Base-by-base conservation (phyloP, 371 early-diverging fungal species). In the Lichtheimia corymbifera region DNA sequence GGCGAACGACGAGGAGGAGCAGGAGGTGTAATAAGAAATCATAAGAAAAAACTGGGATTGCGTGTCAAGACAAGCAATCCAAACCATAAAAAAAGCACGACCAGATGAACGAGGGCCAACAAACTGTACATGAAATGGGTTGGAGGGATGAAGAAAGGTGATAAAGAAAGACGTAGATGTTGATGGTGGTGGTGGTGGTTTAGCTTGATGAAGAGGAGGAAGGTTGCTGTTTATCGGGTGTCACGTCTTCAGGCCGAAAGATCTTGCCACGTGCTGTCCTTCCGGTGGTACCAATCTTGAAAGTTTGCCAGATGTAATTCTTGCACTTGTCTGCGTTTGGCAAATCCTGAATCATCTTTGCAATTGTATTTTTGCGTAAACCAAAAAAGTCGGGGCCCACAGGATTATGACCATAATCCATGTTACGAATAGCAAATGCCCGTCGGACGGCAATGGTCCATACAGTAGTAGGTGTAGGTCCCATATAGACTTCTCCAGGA, bases 321-420 rank as follows among this genome's bases (percentile, higher is more conserved):
- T 84, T 77, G 68, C 95, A 95, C 65, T 83, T 76, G 7, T 85
- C 77, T 15, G 89, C 91, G 54, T 88, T 83, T 0, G 93, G 94
- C 50, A 97, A 71, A 53, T 93, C 95, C 70, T 97, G 96, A 35
- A 97, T 92, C 87, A 93, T 87, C 71, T 89, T 93, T 30, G 90
- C 87, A 55, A 97, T 91, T 1, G 93, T 92, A 13, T 93, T 92
- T 50, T 93, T 90, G 24, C 95, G 83, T 55, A 95, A 84, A 0
- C 96, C 97, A 76, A 91, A 96, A 67, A 89, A 94, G 64, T 97
- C 97, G 1, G 96, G 95, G 1, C 97, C 97, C 0, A 91, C 91
- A 5, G 92, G 91, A 41, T 91, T 89, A 53, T 91, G 91, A 15
- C 90, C 88, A 68, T 90, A 89, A 53, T 90, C 91, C 47, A 88